Evolutionary conservation across 257 asterid species (phyloP), one percentile per base, ranked within the genome.

Genomic region (Thymus quinquecostatus): DNA sequence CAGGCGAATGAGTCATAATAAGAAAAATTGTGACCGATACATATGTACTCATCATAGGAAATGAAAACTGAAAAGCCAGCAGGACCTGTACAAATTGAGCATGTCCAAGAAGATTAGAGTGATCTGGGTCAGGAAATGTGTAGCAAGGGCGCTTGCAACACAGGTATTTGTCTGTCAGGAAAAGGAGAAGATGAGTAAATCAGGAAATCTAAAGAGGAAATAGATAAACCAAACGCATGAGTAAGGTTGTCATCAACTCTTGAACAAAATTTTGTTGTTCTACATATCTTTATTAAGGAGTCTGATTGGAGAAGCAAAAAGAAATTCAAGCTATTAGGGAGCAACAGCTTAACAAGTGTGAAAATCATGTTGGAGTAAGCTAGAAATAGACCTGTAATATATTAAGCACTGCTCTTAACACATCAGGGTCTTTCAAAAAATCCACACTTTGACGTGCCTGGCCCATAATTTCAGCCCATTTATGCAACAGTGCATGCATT

Each of bases 61-160:
- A 64, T 45, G 63, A 74, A 60, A 66, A 36, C 10, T 51, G 10
- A 77, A 72, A 45, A 71, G 34, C 21, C 33, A 58, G 44, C 53
- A 54, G 48, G 68, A 95, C 99, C 91, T 95, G 86, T 95, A 95
- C 72, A 95, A 96, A 85, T 90, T 95, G 75, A 95, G 99, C 98
- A 95, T 88, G 88, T 95, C 97, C 86, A 89, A 79, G 77, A 92
- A 95, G 82, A 89, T 89, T 0, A 79, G 75, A 70, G 97, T 29
- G 47, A 95, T 92, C 88, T 95, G 99, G 14, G 99, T 78, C 76
- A 92, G 76, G 85, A 92, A 95, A 76, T 76, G 82, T 44, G 98
- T 89, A 77, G 98, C 99, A 49, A 95, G 96, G 33, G 99, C 83
- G 81, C 69, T 87, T 49, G 98, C 97, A 75, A 74, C 97, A 75